Percentiles rank a stretch among this genome's conserved stretches.
phyloP scores from a whole-genome alignment of 306 rosid species.

The Arachis hypogaea region DNA sequence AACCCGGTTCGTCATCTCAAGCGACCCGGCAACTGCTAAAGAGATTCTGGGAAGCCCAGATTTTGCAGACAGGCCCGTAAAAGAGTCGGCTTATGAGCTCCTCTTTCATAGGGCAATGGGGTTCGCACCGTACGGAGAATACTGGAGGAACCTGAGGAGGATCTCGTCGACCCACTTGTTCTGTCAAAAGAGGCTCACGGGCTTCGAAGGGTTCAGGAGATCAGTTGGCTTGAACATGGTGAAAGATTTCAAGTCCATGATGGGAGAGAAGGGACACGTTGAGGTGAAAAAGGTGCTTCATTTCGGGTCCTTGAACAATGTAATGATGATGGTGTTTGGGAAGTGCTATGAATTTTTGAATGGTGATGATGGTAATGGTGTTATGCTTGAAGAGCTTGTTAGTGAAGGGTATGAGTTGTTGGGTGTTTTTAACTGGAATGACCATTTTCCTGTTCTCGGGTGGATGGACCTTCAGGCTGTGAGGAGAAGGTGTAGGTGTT shows the following conservation, averaged over 20 bases:
- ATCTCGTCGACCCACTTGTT: slow-evolving; percentile 65
- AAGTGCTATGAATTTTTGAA: slow-evolving; percentile 53
- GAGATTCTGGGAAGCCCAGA: slow-evolving; percentile 63
- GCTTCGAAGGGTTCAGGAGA: slow-evolving; percentile 44
- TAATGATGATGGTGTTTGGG: slow-evolving; percentile 79
- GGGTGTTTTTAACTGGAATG: slow-evolving; percentile 78
- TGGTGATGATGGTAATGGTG: slow-evolving; percentile 30
- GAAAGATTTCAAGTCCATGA: slow-evolving; percentile 31
- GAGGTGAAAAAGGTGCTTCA: slow-evolving; percentile 61
- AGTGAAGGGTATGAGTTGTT: slow-evolving; percentile 79
- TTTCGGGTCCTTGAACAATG: slow-evolving; percentile 66
- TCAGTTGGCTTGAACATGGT: slow-evolving; percentile 51
- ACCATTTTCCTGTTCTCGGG: slow-evolving; percentile 68
- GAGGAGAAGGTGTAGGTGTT: slow-evolving; percentile 60
- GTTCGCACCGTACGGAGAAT: slow-evolving; percentile 76
- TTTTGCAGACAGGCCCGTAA: slow-evolving; percentile 75
- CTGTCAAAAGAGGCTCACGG: slow-evolving; percentile 49
- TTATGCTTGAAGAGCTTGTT: slow-evolving; percentile 60
- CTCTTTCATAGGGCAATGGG: slow-evolving; percentile 81
- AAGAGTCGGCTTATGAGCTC: slow-evolving; percentile 79
- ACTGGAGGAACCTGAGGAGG: slow-evolving; percentile 80
- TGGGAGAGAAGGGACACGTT: slow-evolving; percentile 45
- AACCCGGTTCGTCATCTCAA: slow-evolving; percentile 64
- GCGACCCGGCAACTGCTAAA: slow-evolving; percentile 67
- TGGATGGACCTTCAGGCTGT: slow-evolving; percentile 76